phyloP scores from a whole-genome alignment of 768 basidiomycete genomes.

The Pulveroboletus sp. region DNA sequence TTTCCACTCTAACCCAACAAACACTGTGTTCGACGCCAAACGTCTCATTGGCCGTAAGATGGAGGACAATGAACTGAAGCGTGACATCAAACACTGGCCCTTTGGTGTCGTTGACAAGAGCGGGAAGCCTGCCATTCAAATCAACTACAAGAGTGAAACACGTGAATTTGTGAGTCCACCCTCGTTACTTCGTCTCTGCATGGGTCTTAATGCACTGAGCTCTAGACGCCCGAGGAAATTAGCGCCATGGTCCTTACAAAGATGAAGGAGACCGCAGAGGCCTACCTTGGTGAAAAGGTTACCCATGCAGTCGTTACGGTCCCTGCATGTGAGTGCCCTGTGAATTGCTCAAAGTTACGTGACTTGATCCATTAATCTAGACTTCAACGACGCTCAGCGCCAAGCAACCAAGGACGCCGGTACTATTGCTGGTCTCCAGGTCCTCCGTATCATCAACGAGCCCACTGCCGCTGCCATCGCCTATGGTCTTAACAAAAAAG shows the following conservation, averaged over 20 bases:
- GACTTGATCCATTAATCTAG: slow-evolving; percentile 43
- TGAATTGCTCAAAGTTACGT: background rate
- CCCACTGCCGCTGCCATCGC: slow-evolving; percentile 97
- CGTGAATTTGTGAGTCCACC: slow-evolving; percentile 75
- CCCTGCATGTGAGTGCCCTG: slow-evolving; percentile 72
- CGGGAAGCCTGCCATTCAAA: slow-evolving; percentile 77
- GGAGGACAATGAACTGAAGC: slow-evolving; percentile 76
- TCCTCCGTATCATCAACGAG: slow-evolving; percentile 98
- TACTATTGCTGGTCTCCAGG: slow-evolving; percentile 89
- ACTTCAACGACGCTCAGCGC: slow-evolving; percentile 99
- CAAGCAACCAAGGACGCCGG: slow-evolving; percentile 99
- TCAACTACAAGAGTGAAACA: slow-evolving; percentile 74
- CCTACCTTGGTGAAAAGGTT: slow-evolving; percentile 93
- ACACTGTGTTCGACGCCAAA: slow-evolving; percentile 97
- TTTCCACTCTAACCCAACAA: slow-evolving; percentile 84
- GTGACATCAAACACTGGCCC: slow-evolving; percentile 90
- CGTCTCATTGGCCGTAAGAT: slow-evolving; percentile 89
- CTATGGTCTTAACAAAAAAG: slow-evolving; percentile 97
- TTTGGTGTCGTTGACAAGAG: slow-evolving; percentile 78
- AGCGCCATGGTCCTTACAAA: slow-evolving; percentile 93
- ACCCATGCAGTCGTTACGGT: slow-evolving; percentile 98
- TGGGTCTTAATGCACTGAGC: background rate
- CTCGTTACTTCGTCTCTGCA: background rate
- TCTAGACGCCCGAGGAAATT: slow-evolving; percentile 90
- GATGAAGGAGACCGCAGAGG: slow-evolving; percentile 99